Percentiles rank a stretch among this genome's conserved stretches.
Conservation (phyloP, 1,284 basidiomycete genomes). For the Malassezia japonica region DNA sequence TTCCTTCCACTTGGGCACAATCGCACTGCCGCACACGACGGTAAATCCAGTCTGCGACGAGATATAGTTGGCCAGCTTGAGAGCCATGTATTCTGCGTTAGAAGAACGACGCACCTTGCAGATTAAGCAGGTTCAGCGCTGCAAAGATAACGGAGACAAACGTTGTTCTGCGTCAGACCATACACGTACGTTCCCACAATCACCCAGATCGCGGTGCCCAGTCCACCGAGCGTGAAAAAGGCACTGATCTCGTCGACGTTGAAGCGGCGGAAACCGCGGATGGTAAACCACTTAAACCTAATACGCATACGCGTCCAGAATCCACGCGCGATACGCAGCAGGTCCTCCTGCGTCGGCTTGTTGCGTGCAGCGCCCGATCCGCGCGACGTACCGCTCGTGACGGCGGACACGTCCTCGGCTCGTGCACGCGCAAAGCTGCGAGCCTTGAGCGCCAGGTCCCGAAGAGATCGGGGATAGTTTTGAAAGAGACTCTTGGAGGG, state of each 20-base stretch:
- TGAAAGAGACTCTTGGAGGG: slow-evolving; percentile 18
- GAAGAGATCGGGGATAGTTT: slow-evolving; percentile 40
- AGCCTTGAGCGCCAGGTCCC: slow-evolving; percentile 33
- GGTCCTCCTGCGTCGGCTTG: slow-evolving; percentile 53
- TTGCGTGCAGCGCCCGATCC: not conserved
- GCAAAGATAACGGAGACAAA: slow-evolving; percentile 90
- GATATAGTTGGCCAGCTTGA: slow-evolving; percentile 80
- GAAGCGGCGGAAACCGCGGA: slow-evolving; percentile 86
- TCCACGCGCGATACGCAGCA: slow-evolving; percentile 71
- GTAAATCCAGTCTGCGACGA: slow-evolving; percentile 86
- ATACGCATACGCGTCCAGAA: slow-evolving; percentile 84
- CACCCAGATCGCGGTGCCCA: slow-evolving; percentile 89
- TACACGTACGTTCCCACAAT: slow-evolving; percentile 66
- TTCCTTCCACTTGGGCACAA: slow-evolving; percentile 95
- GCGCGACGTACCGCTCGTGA: not conserved
- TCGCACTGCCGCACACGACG: slow-evolving; percentile 92
- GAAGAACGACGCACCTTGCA: slow-evolving; percentile 61
- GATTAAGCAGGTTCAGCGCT: slow-evolving; percentile 73
- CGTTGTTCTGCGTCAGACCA: slow-evolving; percentile 56
- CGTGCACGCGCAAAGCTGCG: slow-evolving; percentile 17
- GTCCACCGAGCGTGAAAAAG: slow-evolving; percentile 68
- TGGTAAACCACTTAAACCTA: slow-evolving; percentile 96
- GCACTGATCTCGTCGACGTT: slow-evolving; percentile 95
- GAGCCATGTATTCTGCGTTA: slow-evolving; percentile 69
- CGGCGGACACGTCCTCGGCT: not conserved